Conservation (phyloP, 768 basidiomycete genomes). For the Macrolepiota fuliginosa region DNA sequence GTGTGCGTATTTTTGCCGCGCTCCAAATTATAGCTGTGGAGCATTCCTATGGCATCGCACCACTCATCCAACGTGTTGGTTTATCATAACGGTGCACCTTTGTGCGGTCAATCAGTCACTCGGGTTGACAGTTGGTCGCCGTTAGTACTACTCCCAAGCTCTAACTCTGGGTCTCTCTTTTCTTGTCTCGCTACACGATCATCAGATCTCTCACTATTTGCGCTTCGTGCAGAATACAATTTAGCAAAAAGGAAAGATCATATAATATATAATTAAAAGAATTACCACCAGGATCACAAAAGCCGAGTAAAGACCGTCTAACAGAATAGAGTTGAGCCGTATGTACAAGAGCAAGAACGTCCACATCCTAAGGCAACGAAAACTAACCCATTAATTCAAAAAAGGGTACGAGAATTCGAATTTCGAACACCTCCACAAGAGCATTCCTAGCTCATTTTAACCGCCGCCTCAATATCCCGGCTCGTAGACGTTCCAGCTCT, state of each 20-base stretch:
- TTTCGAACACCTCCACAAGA: too few species aligned
- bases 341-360: neutral
- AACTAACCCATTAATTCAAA: neutral
- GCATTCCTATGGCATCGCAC: neutral
- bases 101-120: neutral
- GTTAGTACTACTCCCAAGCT: neutral
- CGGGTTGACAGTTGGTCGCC: neutral
- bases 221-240: neutral
- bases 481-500: slow-evolving; percentile 10
- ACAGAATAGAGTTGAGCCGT: neutral
- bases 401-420: neutral
- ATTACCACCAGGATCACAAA: neutral
- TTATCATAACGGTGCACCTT: too few species aligned
- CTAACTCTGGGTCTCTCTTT: too few species aligned
- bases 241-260: neutral
- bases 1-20: too few species aligned
- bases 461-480: neutral
- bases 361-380: neutral
- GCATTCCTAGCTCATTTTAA: neutral
- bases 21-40: neutral
- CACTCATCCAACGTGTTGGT: neutral
- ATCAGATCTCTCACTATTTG: too few species aligned
- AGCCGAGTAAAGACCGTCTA: neutral
- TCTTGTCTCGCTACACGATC: too few species aligned
- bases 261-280: neutral